phyloP scores from a whole-genome alignment of 495 filamentous ascomycete species.

The Trichoderma virens region DNA sequence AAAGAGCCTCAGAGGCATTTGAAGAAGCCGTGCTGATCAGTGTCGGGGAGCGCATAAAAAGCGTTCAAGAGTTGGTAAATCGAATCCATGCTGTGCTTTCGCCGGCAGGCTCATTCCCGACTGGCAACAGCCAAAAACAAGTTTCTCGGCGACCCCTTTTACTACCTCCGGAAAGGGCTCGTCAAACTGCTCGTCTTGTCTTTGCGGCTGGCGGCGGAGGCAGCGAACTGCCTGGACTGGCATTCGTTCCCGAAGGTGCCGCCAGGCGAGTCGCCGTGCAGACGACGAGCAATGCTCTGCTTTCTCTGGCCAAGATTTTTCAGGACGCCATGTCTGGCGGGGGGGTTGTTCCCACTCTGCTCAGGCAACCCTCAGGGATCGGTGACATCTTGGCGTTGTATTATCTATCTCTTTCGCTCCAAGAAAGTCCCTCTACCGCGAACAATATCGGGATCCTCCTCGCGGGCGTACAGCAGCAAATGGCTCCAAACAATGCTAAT shows the following conservation, averaged over 20 bases:
- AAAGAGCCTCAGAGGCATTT: slow-evolving; percentile 79
- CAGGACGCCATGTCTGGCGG: slow-evolving; percentile 95
- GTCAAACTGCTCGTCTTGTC: slow-evolving; percentile 76
- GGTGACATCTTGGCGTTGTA: slow-evolving; percentile 93
- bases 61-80: slow-evolving; percentile 73
- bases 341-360: slow-evolving; percentile 48
- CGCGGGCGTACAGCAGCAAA: slow-evolving; percentile 88
- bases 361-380: slow-evolving; percentile 61
- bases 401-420: slow-evolving; percentile 89
- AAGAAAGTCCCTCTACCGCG: slow-evolving; percentile 93
- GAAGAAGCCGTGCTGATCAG: slow-evolving; percentile 92
- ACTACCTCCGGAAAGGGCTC: slow-evolving; percentile 73
- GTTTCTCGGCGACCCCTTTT: slow-evolving; percentile 48
- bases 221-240: slow-evolving; percentile 69
- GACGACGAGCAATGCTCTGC: slow-evolving; percentile 90
- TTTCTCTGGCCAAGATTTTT: slow-evolving; percentile 96
- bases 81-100: slow-evolving; percentile 69
- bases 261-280: slow-evolving; percentile 76
- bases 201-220: slow-evolving; percentile 66
- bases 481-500: slow-evolving; percentile 33
- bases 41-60: slow-evolving; percentile 60
- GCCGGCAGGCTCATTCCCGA: slow-evolving; percentile 13
- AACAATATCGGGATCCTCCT: slow-evolving; percentile 98
- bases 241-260: slow-evolving; percentile 62
- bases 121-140: slow-evolving; percentile 25